Conservation (phyloP, 169 alveolate species). For the Cryptosporidium sp. region DNA sequence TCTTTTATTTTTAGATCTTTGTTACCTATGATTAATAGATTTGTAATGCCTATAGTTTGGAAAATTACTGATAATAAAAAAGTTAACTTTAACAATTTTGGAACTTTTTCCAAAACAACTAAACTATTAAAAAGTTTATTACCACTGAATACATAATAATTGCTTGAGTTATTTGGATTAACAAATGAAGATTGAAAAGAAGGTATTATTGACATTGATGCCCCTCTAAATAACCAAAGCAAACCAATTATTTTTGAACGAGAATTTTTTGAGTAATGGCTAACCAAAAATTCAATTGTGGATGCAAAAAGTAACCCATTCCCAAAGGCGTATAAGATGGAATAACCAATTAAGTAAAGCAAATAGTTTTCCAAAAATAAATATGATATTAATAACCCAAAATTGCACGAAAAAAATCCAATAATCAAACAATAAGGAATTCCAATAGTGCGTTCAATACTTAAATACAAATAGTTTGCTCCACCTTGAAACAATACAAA, state of each 20-base stretch:
- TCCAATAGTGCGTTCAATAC: not conserved
- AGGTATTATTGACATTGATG: slow-evolving; percentile 53
- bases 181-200: slow-evolving; percentile 36
- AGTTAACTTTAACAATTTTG: slow-evolving; percentile 19
- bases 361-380: slow-evolving; percentile 19
- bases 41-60: slow-evolving; percentile 18
- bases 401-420: slow-evolving; percentile 22
- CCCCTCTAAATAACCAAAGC: slow-evolving; percentile 65
- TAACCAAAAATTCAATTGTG: slow-evolving; percentile 16
- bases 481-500: slow-evolving; percentile 63
- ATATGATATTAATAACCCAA: slow-evolving; percentile 30
- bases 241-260: slow-evolving; percentile 45
- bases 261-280: not conserved
- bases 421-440: not conserved
- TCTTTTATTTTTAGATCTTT: not conserved
- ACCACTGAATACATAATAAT: not conserved
- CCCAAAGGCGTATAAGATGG: slow-evolving; percentile 33
- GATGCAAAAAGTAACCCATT: slow-evolving; percentile 55
- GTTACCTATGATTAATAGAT: not conserved
- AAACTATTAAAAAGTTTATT: slow-evolving; percentile 15
- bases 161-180: slow-evolving; percentile 14
- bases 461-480: slow-evolving; percentile 17
- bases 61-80: slow-evolving; percentile 5
- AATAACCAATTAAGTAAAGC: slow-evolving; percentile 25
- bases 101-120: slow-evolving; percentile 30